Evolutionary conservation across 768 basidiomycete species (phyloP).

Genomic region (Hericium erinaceus): DNA sequence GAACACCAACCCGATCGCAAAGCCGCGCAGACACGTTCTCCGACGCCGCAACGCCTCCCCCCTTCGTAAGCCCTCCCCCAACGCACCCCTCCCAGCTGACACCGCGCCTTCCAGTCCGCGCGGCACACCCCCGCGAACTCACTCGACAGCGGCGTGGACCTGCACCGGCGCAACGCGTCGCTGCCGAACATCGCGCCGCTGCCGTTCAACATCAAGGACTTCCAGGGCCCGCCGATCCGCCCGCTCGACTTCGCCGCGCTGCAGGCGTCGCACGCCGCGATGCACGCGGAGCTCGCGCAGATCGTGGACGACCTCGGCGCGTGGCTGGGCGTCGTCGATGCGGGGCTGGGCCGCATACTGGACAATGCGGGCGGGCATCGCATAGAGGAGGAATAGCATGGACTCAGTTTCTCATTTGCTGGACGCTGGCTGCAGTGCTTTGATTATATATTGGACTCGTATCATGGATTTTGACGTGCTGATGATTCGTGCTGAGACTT

Average conservation of each 20-base stretch:
- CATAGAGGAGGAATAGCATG: conserved; percentile 47
- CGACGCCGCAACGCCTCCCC: not conserved
- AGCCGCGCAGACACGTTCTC: not conserved
- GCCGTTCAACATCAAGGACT: conserved; percentile 9
- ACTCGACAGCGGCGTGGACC: not conserved
- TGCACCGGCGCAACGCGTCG: conserved; percentile 5
- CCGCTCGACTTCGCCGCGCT: conserved; percentile 62
- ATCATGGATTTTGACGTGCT: too few relatives aligned
- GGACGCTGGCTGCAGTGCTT: too few relatives aligned
- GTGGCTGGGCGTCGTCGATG: conserved; percentile 71
- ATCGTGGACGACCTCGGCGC: conserved; percentile 67
- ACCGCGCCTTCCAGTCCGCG: too few relatives aligned
- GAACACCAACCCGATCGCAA: conserved; percentile 17
- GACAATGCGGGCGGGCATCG: conserved; percentile 40
- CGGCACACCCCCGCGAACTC: not conserved
- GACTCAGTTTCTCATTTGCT: conserved; percentile 26
- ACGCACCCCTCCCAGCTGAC: not conserved
- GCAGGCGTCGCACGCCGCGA: conserved; percentile 44
- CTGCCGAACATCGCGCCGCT: conserved; percentile 17
- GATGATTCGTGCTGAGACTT: too few relatives aligned
- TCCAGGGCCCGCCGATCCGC: conserved; percentile 37
- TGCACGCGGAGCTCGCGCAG: conserved; percentile 59
- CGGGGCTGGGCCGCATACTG: conserved; percentile 59
- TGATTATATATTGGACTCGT: too few relatives aligned
- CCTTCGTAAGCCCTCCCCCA: not conserved